phyloP scores from a whole-genome alignment of 768 basidiomycete species.

The Naganishia randhawae region DNA sequence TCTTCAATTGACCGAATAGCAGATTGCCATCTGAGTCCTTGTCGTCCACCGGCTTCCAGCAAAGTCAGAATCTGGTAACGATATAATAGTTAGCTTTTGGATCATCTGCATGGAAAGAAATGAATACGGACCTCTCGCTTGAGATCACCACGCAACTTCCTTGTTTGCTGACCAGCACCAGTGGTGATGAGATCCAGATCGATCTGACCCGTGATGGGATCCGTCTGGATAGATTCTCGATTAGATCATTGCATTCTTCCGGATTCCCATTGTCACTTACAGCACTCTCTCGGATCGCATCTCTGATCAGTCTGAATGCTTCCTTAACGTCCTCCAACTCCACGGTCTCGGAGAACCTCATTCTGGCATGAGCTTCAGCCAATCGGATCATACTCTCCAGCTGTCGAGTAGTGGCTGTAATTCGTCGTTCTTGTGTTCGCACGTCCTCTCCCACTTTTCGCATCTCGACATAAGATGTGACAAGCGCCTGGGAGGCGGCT shows the following conservation, averaged over 20 bases:
- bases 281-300: constrained; percentile 76
- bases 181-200: constrained; percentile 94
- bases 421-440: constrained; percentile 80
- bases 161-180: constrained; percentile 80
- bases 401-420: constrained; percentile 96
- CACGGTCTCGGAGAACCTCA: constrained; percentile 86
- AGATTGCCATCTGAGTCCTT: constrained; percentile 20
- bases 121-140: constrained; percentile 62
- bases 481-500: constrained; percentile 76
- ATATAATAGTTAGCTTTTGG: not conserved
- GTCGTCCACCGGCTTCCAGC: constrained; percentile 41
- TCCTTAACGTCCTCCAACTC: constrained; percentile 83
- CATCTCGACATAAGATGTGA: constrained; percentile 85
- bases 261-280: constrained; percentile 36
- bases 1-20: constrained; percentile 57
- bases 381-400: constrained; percentile 95
- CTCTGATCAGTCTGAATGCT: constrained; percentile 89
- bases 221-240: constrained; percentile 56
- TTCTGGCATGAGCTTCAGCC: constrained; percentile 91
- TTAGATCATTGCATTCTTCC: not conserved
- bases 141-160: constrained; percentile 84
- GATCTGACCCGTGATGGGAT: constrained; percentile 88
- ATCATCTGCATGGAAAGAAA: not conserved
- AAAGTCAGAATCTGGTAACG: constrained; percentile 35
- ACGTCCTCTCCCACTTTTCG: constrained; percentile 86